Conservation (phyloP, 495 filamentous ascomycete species). For the Penicillium coffeae region DNA sequence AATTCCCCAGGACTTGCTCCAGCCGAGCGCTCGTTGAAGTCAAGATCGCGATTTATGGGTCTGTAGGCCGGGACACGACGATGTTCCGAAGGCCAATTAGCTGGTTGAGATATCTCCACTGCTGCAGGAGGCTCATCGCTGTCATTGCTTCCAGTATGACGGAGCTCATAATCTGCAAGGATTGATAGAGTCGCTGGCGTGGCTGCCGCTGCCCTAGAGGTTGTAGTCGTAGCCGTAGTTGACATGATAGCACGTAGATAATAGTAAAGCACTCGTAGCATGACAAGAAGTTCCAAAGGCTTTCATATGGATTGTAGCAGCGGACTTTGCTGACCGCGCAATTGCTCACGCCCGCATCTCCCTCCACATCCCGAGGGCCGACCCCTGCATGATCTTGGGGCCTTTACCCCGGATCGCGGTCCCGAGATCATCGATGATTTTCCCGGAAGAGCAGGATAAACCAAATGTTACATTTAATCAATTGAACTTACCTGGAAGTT, state of each 20-base stretch:
- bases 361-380: slow-evolving; percentile 36
- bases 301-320: not conserved
- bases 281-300: too few relatives aligned
- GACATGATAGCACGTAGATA: too few relatives aligned
- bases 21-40: slow-evolving; percentile 35
- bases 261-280: too few relatives aligned
- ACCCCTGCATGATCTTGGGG: too few relatives aligned
- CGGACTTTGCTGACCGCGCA: not conserved
- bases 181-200: too few relatives aligned
- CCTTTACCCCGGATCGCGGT: too few relatives aligned
- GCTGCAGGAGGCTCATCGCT: slow-evolving; percentile 8
- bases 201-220: too few relatives aligned
- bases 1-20: slow-evolving; percentile 38
- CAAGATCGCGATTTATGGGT: slow-evolving; percentile 44
- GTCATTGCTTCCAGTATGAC: too few relatives aligned
- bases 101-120: slow-evolving; percentile 12
- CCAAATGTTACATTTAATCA: too few relatives aligned
- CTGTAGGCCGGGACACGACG: slow-evolving; percentile 48
- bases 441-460: too few relatives aligned
- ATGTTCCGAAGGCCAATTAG: slow-evolving; percentile 43
- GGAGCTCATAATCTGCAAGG: slow-evolving; percentile 48
- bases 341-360: slow-evolving; percentile 12
- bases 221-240: slow-evolving; percentile 28
- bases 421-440: too few relatives aligned
- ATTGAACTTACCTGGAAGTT: too few relatives aligned